phyloP scores from a whole-genome alignment of 139 green algal genomes.

The Auxenochlorella pyrenoidosa region DNA sequence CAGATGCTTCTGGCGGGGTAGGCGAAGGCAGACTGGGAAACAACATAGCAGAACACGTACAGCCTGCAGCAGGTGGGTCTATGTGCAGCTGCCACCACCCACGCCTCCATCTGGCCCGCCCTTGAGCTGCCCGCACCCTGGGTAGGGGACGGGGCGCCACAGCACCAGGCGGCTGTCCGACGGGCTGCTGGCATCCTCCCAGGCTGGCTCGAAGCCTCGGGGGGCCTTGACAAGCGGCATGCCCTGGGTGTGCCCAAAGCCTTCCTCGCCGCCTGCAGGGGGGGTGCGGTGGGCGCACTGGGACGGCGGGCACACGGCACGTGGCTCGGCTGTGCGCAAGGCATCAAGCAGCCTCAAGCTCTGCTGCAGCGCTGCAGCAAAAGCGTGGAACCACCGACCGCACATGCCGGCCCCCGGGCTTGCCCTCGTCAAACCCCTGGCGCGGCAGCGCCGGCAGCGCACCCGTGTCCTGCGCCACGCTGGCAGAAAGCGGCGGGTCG shows the following conservation, averaged over 20 bases:
- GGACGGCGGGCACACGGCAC: too few relatives aligned
- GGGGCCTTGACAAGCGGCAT: conserved; percentile 45
- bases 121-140: conserved; percentile 66
- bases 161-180: conserved; percentile 61
- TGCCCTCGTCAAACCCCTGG: background rate
- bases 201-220: conserved; percentile 50
- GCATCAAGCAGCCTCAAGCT: too few relatives aligned
- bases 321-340: too few relatives aligned
- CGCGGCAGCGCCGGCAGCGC: background rate
- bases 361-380: too few relatives aligned
- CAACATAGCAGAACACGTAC: too few relatives aligned
- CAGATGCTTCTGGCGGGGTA: background rate
- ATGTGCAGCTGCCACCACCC: too few relatives aligned
- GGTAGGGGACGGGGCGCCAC: conserved; percentile 78
- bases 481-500: conserved; percentile 29
- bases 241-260: background rate
- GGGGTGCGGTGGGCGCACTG: background rate
- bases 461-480: conserved; percentile 36
- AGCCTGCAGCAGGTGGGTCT: too few relatives aligned
- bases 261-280: background rate
- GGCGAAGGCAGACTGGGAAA: too few relatives aligned
- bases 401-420: too few relatives aligned
- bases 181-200: conserved; percentile 34
- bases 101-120: too few relatives aligned
- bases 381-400: too few relatives aligned